phyloP scores from a whole-genome alignment of 441 rosid genomes.

The Brassica balearica region DNA sequence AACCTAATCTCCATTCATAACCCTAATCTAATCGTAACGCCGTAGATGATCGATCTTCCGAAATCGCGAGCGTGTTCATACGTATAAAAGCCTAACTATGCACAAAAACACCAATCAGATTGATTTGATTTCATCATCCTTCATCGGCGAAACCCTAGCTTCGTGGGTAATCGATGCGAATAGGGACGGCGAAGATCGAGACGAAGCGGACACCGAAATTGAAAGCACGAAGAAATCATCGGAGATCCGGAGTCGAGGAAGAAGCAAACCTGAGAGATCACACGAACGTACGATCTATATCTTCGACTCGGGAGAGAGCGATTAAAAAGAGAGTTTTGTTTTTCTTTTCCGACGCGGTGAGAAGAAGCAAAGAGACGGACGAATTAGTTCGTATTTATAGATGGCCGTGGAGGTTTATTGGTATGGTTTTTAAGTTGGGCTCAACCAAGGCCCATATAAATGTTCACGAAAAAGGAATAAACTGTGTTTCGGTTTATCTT shows the following conservation, averaged over 20 bases:
- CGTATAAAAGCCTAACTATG: background rate
- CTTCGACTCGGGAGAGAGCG: conserved; percentile 18
- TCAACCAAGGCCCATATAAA: background rate
- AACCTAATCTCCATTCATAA: background rate
- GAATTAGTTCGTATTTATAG: background rate
- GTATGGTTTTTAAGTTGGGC: background rate
- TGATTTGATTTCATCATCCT: background rate
- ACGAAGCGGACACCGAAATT: conserved; percentile 16
- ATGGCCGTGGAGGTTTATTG: background rate
- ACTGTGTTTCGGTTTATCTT: background rate
- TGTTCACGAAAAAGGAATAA: no score
- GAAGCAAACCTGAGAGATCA: conserved; percentile 47
- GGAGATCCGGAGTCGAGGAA: conserved; percentile 32
- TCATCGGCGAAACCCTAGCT: conserved; percentile 35
- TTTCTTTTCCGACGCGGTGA: background rate
- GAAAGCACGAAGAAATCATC: conserved; percentile 40
- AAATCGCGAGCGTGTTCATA: background rate
- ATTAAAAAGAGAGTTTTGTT: background rate
- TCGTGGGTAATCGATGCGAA: conserved; percentile 17
- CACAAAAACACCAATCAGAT: background rate
- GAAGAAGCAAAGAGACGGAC: background rate
- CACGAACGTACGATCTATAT: conserved; percentile 6
- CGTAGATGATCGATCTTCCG: background rate
- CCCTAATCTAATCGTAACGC: conserved; percentile 4
- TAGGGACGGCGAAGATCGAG: conserved; percentile 16